A percentile compares a stretch with the other conserved stretches of the same genome.
phyloP scores from a whole-genome alignment of 2,329 filamentous ascomycete species.

The Ustulina deusta region DNA sequence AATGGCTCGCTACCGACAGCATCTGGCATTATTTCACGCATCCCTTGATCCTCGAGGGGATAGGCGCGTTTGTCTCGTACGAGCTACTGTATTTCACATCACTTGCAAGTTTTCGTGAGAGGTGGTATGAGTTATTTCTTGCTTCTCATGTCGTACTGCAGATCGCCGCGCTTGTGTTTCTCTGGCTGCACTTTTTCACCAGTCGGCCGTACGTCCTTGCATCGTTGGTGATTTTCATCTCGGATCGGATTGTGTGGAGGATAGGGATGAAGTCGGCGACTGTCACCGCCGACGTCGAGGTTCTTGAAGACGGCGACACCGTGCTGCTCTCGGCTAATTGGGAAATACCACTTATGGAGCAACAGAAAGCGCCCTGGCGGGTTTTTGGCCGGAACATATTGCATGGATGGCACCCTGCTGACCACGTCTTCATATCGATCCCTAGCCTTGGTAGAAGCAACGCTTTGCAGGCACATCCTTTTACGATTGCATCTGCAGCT shows the following conservation, averaged over 20 bases:
- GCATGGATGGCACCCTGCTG: constrained; percentile 69
- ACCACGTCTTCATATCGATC: constrained; percentile 73
- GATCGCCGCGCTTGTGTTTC: constrained; percentile 63
- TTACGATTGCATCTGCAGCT: constrained; percentile 73
- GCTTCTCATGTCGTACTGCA: constrained; percentile 70
- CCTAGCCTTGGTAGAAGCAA: constrained; percentile 66
- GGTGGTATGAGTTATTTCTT: constrained; percentile 73
- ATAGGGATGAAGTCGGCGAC: constrained; percentile 63
- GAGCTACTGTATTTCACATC: constrained; percentile 72
- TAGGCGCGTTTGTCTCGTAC: constrained; percentile 68
- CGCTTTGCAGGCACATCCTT: constrained; percentile 71
- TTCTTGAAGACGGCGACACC: constrained; percentile 69
- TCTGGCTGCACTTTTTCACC: constrained; percentile 70
- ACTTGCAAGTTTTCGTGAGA: constrained; percentile 67
- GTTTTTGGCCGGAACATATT: constrained; percentile 53
- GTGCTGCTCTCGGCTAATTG: constrained; percentile 59
- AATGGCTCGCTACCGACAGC: constrained; percentile 57
- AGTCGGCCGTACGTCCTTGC: constrained; percentile 64
- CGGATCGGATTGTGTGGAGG: constrained; percentile 70
- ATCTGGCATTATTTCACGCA: constrained; percentile 63
- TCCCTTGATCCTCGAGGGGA: constrained; percentile 64
- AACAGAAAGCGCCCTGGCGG: constrained; percentile 27
- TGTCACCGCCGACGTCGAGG: constrained; percentile 61
- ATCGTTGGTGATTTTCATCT: constrained; percentile 66
- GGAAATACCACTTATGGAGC: constrained; percentile 47